Evolutionary conservation across 2,329 filamentous ascomycete genomes (phyloP), one percentile per base, ranked within the genome.

Genomic region (Aspergillus arachidicola): DNA sequence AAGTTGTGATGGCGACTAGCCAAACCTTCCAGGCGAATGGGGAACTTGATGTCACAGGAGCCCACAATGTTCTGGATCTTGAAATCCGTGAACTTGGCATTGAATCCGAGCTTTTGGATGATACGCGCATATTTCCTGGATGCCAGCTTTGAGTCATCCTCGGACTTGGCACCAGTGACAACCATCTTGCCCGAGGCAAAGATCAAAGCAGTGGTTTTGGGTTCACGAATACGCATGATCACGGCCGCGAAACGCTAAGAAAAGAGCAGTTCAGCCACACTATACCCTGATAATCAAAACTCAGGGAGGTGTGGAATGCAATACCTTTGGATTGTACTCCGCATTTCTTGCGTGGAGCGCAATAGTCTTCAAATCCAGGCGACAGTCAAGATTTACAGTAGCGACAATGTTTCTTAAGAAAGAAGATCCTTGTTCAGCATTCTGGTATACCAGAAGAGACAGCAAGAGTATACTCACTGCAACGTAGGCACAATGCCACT

Each of bases 11-110:
- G 95, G 82, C 94, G 93, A 71, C 91, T 95, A 19, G 95, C 95
- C 77, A 99, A 84, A 81, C 95, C 95, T 79, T 98, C 95, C 63
- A 99, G 86, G 70, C 95, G 93, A 72, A 99, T 97, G 59, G 95
- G 95, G 83, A 99, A 99, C 86, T 97, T 97, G 86, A 99, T 97
- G 78, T 99, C 95, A 80, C 94, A 98, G 64, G 93, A 97, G 68
- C 95, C 95, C 70, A 99, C 95, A 69, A 99, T 98, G 82, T 99
- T 99, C 85, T 97, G 94, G 75, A 99, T 99, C 87, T 98, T 99
- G 84, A 99, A 99, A 80, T 99, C 95, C 70, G 94, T 97, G 81
- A 99, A 98, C 87, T 97, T 97, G 74, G 95, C 94, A 72, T 97
- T 97, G 86, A 99, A 99, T 67, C 95, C 95, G 65, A 99, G 92